phyloP scores from a whole-genome alignment of 2,329 filamentous ascomycete species.

The Neocatenulostroma microsporum region DNA sequence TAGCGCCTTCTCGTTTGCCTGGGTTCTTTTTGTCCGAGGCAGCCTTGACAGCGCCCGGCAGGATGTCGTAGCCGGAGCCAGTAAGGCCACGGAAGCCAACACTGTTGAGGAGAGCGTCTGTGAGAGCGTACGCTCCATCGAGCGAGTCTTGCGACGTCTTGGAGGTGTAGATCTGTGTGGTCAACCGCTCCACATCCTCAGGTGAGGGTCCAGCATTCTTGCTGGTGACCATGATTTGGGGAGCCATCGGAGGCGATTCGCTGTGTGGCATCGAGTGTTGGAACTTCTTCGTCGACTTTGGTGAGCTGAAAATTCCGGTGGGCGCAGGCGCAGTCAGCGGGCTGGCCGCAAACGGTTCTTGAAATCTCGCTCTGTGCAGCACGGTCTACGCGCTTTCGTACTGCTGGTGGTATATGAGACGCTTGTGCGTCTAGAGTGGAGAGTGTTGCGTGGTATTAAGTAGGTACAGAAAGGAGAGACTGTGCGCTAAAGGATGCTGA shows the following conservation, averaged over 20 bases:
- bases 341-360: too few species aligned
- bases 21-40: conserved; percentile 91
- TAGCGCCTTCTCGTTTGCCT: conserved; percentile 75
- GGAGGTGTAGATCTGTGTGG: conserved; percentile 40
- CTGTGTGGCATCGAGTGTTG: conserved; percentile 48
- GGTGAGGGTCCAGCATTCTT: conserved; percentile 37
- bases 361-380: too few species aligned
- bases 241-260: conserved; percentile 43
- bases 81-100: conserved; percentile 56
- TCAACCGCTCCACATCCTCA: conserved; percentile 39
- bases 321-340: too few species aligned
- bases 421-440: too few species aligned
- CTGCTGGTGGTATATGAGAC: too few species aligned
- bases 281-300: too few species aligned
- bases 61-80: conserved; percentile 54
- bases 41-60: conserved; percentile 63
- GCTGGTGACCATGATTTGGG: conserved; percentile 41
- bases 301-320: too few species aligned
- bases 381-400: too few species aligned
- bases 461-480: too few species aligned
- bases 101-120: conserved; percentile 56
- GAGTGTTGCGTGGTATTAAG: too few species aligned
- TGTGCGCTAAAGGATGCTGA: too few species aligned
- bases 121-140: conserved; percentile 58
- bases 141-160: conserved; percentile 50